phyloP scores from a whole-genome alignment of 1,284 basidiomycete genomes.

The Rhodotorula sp. region DNA sequence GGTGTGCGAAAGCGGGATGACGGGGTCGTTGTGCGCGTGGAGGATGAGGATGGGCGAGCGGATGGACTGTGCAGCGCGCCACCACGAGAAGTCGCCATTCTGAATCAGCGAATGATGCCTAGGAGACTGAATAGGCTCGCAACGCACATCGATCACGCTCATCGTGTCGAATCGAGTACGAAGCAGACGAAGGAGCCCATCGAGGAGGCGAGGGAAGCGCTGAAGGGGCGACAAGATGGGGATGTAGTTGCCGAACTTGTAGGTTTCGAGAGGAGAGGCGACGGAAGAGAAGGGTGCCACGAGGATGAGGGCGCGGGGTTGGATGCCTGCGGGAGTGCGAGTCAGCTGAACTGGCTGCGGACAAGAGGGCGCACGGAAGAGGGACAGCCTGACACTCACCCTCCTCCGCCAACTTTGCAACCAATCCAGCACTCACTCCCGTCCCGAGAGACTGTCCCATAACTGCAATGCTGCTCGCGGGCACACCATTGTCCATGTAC shows the following conservation, averaged over 20 bases:
- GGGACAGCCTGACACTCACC: slow-evolving; percentile 42
- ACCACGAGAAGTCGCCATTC: background rate
- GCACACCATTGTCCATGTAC: slow-evolving; percentile 50
- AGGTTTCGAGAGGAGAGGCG: slow-evolving; percentile 64
- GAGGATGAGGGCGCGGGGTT: slow-evolving; percentile 63
- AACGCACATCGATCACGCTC: slow-evolving; percentile 58
- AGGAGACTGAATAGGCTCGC: slow-evolving; percentile 4
- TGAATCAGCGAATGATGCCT: background rate
- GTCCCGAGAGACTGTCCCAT: slow-evolving; percentile 82
- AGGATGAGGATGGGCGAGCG: slow-evolving; percentile 68
- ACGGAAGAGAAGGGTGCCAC: slow-evolving; percentile 76
- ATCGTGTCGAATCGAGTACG: slow-evolving; percentile 66
- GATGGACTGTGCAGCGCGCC: slow-evolving; percentile 47
- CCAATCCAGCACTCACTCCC: slow-evolving; percentile 66
- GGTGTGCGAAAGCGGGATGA: slow-evolving; percentile 72
- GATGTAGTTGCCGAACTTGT: slow-evolving; percentile 57
- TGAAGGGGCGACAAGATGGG: slow-evolving; percentile 69
- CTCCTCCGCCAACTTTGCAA: slow-evolving; percentile 59
- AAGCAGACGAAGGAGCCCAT: slow-evolving; percentile 59
- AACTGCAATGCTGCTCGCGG: slow-evolving; percentile 62
- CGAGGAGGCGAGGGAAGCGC: slow-evolving; percentile 52
- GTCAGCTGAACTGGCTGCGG: no score
- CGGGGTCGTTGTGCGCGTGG: slow-evolving; percentile 75
- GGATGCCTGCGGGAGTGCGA: slow-evolving; percentile 35
- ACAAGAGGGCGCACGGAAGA: background rate